Percentiles rank a stretch among this genome's conserved stretches.
These are phyloP conservation scores for Astrephomene gubernaculifera DNA, from an alignment of 139 green algal species.

Conservation along the genomic window DNA sequence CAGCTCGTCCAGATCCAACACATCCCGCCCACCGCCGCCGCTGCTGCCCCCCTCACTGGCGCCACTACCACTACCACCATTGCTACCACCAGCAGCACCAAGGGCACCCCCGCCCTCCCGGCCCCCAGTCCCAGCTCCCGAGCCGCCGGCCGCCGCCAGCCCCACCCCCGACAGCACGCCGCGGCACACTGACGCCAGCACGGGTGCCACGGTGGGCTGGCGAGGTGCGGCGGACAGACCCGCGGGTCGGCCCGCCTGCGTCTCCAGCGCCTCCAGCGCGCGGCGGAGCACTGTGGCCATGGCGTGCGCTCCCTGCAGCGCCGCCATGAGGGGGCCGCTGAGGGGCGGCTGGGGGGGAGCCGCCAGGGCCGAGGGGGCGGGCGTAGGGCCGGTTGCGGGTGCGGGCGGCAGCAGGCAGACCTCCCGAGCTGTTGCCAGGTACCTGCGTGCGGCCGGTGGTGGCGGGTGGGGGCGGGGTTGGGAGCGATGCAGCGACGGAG, in stretches of 20 bases:
- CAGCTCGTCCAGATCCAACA: neutral
- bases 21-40: neutral
- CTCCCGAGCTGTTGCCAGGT: slow-evolving; percentile 3
- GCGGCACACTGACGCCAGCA: neutral
- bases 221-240: neutral
- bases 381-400: neutral
- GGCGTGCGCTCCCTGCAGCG: neutral
- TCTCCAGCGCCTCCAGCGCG: neutral
- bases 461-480: neutral
- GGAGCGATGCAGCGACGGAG: neutral
- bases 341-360: neutral
- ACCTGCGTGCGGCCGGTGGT: neutral
- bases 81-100: neutral
- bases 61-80: slow-evolving; percentile 1
- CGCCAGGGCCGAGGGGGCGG: neutral
- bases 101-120: neutral
- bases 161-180: neutral
- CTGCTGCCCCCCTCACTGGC: neutral
- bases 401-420: slow-evolving; percentile 19
- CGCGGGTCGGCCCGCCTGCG: neutral
- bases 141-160: neutral
- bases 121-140: neutral
- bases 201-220: slow-evolving; percentile 2
- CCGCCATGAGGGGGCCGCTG: neutral
- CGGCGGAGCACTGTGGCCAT: neutral